phyloP scores from a whole-genome alignment of 768 basidiomycete genomes.

The Chiua virens region DNA sequence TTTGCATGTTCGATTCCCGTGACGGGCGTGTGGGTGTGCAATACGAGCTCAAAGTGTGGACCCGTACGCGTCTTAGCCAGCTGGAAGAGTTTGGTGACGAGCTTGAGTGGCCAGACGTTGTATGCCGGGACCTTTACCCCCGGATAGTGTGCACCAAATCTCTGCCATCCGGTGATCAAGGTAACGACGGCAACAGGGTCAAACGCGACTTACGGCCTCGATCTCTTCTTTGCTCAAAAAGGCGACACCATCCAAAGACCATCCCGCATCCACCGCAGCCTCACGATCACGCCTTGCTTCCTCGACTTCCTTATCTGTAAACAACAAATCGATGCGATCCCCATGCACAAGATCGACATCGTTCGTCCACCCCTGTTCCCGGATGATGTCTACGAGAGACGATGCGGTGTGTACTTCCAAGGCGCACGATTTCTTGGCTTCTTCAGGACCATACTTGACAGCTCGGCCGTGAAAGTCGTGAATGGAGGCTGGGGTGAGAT shows the following conservation, averaged over 20 bases:
- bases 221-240: conserved; percentile 52
- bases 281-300: conserved; percentile 45
- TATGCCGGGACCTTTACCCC: conserved; percentile 51
- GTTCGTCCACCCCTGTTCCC: conserved; percentile 40
- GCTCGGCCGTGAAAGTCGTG: conserved; percentile 42
- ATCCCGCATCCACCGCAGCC: conserved; percentile 53
- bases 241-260: conserved; percentile 42
- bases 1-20: conserved; percentile 37
- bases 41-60: conserved; percentile 40
- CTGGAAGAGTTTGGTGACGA: conserved; percentile 66
- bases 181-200: background rate
- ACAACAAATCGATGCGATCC: conserved; percentile 50
- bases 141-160: conserved; percentile 44
- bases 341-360: conserved; percentile 64
- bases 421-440: conserved; percentile 52
- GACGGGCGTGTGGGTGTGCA: conserved; percentile 79
- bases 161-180: conserved; percentile 11
- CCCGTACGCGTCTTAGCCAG: conserved; percentile 34
- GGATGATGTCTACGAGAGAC: conserved; percentile 50
- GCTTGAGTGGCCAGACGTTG: conserved; percentile 80
- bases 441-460: conserved; percentile 45
- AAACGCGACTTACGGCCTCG: conserved; percentile 36
- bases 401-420: conserved; percentile 59
- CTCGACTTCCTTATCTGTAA: conserved; percentile 44
- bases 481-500: conserved; percentile 57